Evolutionary conservation across 176 grass and related monocot genomes (phyloP).

Genomic region (Tuctoria greenei): DNA sequence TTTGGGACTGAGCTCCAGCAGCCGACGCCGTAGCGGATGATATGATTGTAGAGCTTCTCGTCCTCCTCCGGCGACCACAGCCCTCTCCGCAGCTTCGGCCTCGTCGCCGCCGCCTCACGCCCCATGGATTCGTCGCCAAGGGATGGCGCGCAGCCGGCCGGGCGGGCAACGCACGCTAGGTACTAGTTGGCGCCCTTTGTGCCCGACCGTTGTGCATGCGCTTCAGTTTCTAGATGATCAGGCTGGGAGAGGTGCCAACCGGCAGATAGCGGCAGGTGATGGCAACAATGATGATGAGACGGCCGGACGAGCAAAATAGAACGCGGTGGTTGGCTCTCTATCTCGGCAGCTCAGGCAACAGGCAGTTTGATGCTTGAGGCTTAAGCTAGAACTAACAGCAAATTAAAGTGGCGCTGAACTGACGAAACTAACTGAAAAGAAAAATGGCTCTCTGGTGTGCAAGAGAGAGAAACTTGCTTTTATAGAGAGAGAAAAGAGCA

Average conservation of each 20-base stretch:
- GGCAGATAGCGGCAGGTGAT: constrained; percentile 38
- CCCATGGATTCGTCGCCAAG: constrained; percentile 10
- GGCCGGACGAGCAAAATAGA: constrained; percentile 37
- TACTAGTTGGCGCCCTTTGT: constrained; percentile 24
- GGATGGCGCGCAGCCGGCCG: neutral
- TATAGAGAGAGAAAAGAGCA: neutral
- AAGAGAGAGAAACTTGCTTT: constrained; percentile 25
- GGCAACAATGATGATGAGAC: constrained; percentile 50
- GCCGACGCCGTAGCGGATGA: constrained; percentile 77
- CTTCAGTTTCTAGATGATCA: constrained; percentile 8
- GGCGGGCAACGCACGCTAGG: neutral
- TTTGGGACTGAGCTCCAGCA: constrained; percentile 96
- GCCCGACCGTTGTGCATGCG: constrained; percentile 19
- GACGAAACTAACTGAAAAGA: constrained; percentile 17
- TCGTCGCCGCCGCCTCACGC: constrained; percentile 35
- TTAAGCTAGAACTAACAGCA: constrained; percentile 48
- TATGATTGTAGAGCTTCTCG: constrained; percentile 95
- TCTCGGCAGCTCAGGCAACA: constrained; percentile 35
- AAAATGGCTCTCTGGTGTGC: neutral
- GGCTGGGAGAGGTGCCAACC: neutral
- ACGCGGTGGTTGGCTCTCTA: constrained; percentile 35
- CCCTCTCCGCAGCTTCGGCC: constrained; percentile 76
- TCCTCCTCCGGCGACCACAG: constrained; percentile 95
- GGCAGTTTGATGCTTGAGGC: constrained; percentile 46
- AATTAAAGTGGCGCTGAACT: constrained; percentile 46